phyloP scores from a whole-genome alignment of 2,329 filamentous ascomycete species.

The Curvularia sp. region DNA sequence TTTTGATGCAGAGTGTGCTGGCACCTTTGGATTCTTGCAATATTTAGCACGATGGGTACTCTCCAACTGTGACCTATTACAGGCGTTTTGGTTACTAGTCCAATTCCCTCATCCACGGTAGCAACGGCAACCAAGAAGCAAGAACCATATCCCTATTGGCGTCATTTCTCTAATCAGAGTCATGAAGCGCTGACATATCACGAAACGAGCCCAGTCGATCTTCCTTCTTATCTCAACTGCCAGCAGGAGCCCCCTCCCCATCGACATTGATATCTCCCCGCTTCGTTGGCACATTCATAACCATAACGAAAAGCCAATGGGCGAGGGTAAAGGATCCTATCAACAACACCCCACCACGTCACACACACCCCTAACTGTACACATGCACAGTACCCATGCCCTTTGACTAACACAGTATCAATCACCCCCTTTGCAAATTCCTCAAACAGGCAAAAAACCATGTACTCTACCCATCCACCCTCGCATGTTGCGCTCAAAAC shows the following conservation, averaged over 20 bases:
- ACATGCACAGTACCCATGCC: neutral
- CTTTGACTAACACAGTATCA: slow-evolving; percentile 2
- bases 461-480: neutral
- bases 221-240: neutral
- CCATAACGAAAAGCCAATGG: neutral
- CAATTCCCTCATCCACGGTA: neutral
- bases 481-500: neutral
- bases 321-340: neutral
- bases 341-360: neutral
- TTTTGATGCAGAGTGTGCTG: slow-evolving; percentile 5
- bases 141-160: neutral
- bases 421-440: neutral
- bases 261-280: neutral
- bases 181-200: slow-evolving; percentile 1
- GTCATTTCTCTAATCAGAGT: neutral
- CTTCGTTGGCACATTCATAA: neutral
- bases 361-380: neutral
- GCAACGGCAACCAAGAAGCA: slow-evolving; percentile 1
- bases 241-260: neutral
- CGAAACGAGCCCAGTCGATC: neutral
- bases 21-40: neutral
- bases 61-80: neutral
- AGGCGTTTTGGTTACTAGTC: neutral
- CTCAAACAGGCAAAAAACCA: neutral
- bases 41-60: neutral